phyloP scores from a whole-genome alignment of 2,329 filamentous ascomycete genomes.

The Colletotrichum cereale region DNA sequence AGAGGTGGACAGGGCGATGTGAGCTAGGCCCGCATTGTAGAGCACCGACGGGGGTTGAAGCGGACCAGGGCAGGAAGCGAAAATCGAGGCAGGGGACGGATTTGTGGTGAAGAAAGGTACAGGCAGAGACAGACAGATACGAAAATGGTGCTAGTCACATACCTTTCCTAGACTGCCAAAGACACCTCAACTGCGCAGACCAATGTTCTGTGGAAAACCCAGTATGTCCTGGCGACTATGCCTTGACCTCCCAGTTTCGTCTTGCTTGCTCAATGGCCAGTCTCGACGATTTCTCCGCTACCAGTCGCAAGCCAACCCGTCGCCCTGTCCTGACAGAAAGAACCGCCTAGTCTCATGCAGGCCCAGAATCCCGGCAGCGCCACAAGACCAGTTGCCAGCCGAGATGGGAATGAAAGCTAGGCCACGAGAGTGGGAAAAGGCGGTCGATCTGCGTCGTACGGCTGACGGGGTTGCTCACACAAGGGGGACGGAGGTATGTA shows the following conservation, averaged over 20 bases:
- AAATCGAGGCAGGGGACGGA: conserved; percentile 2
- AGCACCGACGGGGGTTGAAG: conserved; percentile 23
- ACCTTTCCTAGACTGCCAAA: conserved; percentile 13
- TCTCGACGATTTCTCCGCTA: not conserved
- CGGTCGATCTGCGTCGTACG: conserved; percentile 11
- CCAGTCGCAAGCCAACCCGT: conserved; percentile 4
- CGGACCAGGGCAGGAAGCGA: conserved; percentile 24
- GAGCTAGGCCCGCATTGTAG: conserved; percentile 26
- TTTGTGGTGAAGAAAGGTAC: not conserved
- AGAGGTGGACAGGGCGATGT: conserved; percentile 16
- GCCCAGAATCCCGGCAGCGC: conserved; percentile 15
- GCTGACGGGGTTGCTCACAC: conserved; percentile 1
- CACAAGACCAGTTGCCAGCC: not conserved
- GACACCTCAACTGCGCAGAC: not conserved
- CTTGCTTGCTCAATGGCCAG: not conserved
- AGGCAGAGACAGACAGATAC: not conserved
- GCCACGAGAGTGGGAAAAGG: not conserved
- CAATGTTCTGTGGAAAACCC: not conserved
- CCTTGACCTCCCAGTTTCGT: not conserved
- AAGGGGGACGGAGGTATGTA: not conserved
- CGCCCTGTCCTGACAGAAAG: not conserved
- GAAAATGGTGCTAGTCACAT: not conserved
- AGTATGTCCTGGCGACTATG: not conserved
- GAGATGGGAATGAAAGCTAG: not conserved
- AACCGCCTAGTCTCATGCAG: conserved; percentile 13